Evolutionary conservation across 2,329 filamentous ascomycete genomes (phyloP), one percentile per base, ranked within the genome.

Genomic region (Fusarium tuaranense): DNA sequence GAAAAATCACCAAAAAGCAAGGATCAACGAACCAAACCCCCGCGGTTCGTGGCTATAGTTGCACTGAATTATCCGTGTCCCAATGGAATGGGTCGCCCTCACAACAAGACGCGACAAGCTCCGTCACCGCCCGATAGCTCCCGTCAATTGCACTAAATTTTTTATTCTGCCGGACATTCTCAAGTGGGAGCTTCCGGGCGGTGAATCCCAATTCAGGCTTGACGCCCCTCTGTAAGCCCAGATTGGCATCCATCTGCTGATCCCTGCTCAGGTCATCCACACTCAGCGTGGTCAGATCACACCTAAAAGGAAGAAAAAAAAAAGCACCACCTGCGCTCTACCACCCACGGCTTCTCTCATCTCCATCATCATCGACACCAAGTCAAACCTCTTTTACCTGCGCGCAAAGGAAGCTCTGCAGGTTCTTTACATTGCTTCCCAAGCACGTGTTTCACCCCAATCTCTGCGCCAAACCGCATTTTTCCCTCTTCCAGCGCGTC

Each of bases 201-300:
- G 73, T 76, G 68, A 60, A 58, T 39, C 65, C 39, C 14, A 18
- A 20, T 65, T 30, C 65, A 65, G 62, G 58, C 61, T 53, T 73
- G 32, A 32, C 39, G 36, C 55, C 32, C 69, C 69, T 72, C 73
- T 75, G 67, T 55, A 59, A 68, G 60, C 67, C 44, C 55, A 66
- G 55, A 30, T 67, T 53, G 39, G 58, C 55, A 53, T 36, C 44
- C 55, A 53, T 36, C 44, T 55, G 44, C 32, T 71, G 67, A 76
- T 69, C 72, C 69, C 63, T 73, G 44, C 30, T 70, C 72, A 61
- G 63, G 55, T 66, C 63, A 65, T 65, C 64, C 55, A 61, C 57
- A 62, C 22, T 48, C 60, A 65, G 70, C 67, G 63, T 70, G 65
- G 73, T 76, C 73, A 76, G 73, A 65, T 72, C 73, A 76, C 65